A percentile compares a stretch with the other conserved stretches of the same genome.
phyloP scores from a whole-genome alignment of 2,329 filamentous ascomycete species.

The Cladosporium sp. region DNA sequence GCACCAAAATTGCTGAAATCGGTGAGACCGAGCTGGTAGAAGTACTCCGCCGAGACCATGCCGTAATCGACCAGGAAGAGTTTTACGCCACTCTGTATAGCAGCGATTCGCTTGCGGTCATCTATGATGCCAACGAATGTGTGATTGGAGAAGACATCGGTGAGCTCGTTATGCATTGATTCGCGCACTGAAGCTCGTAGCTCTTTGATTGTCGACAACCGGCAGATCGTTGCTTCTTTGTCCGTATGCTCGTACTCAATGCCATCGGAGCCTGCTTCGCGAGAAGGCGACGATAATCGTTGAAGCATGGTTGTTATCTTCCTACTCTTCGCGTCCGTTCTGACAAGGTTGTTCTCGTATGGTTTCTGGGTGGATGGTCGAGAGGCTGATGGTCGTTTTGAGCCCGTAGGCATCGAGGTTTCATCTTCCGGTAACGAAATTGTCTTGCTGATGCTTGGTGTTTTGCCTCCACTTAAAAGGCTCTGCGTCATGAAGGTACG shows the following conservation, averaged over 20 bases:
- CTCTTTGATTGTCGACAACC: slow-evolving; percentile 77
- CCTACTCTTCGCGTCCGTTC: slow-evolving; percentile 80
- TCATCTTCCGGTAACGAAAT: slow-evolving; percentile 27
- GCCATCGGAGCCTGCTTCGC: slow-evolving; percentile 38
- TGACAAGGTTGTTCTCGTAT: slow-evolving; percentile 82
- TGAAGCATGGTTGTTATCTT: slow-evolving; percentile 88
- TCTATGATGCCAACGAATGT: slow-evolving; percentile 95
- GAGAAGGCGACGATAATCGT: slow-evolving; percentile 37
- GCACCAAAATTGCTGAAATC: slow-evolving; percentile 93
- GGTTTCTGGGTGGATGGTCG: slow-evolving; percentile 45
- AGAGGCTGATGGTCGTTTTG: slow-evolving; percentile 21
- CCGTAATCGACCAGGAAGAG: slow-evolving; percentile 93
- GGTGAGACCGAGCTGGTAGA: slow-evolving; percentile 90
- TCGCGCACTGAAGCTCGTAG: slow-evolving; percentile 77
- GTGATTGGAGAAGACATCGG: slow-evolving; percentile 79
- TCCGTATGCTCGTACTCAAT: slow-evolving; percentile 68
- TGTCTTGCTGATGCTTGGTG: slow-evolving; percentile 42
- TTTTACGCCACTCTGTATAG: slow-evolving; percentile 88
- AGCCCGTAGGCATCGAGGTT: slow-evolving; percentile 27
- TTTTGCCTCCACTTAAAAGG: slow-evolving; percentile 63
- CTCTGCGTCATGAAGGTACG: slow-evolving; percentile 93
- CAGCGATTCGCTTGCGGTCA: slow-evolving; percentile 77
- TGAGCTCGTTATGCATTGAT: slow-evolving; percentile 76
- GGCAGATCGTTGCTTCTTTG: slow-evolving; percentile 64
- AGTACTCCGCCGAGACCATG: slow-evolving; percentile 76